Evolutionary conservation across 192 early-diverging fungal genomes (phyloP).

Genomic region (Backusella australiensis): DNA sequence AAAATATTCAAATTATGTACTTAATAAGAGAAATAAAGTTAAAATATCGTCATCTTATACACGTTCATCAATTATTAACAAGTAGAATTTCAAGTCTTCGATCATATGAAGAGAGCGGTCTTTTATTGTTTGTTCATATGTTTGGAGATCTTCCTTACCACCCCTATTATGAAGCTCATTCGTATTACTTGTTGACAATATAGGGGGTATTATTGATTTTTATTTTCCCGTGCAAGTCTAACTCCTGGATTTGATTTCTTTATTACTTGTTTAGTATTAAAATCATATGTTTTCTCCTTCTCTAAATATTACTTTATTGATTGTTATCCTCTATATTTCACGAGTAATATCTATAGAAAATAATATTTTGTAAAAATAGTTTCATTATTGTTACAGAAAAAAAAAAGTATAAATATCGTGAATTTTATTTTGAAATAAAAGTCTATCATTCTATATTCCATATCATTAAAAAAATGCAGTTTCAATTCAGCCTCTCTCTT

Average conservation of each 20-base stretch:
- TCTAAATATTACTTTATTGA: constrained; percentile 3
- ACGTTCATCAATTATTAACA: not conserved
- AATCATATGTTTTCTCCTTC: constrained; percentile 4
- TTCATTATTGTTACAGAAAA: not conserved
- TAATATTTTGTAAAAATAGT: not conserved
- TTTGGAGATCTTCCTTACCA: not conserved
- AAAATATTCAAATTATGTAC: too few relatives aligned
- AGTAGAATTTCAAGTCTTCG: not conserved
- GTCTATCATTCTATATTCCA: not conserved
- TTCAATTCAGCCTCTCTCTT: not conserved
- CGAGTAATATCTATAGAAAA: not conserved
- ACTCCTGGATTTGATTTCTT: constrained; percentile 1
- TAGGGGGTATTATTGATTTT: not conserved
- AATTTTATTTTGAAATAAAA: not conserved
- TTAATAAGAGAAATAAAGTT: too few relatives aligned
- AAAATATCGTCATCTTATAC: not conserved
- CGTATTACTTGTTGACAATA: not conserved
- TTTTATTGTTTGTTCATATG: not conserved
- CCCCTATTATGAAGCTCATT: not conserved
- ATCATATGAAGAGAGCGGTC: not conserved
- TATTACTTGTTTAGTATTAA: not conserved
- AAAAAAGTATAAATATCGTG: not conserved
- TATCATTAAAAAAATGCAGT: not conserved
- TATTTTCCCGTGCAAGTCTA: not conserved
- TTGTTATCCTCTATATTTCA: not conserved